A percentile compares a stretch with the other conserved stretches of the same genome.
Conservation (phyloP, 345 rosid species). For the Salix koriyanagi region DNA sequence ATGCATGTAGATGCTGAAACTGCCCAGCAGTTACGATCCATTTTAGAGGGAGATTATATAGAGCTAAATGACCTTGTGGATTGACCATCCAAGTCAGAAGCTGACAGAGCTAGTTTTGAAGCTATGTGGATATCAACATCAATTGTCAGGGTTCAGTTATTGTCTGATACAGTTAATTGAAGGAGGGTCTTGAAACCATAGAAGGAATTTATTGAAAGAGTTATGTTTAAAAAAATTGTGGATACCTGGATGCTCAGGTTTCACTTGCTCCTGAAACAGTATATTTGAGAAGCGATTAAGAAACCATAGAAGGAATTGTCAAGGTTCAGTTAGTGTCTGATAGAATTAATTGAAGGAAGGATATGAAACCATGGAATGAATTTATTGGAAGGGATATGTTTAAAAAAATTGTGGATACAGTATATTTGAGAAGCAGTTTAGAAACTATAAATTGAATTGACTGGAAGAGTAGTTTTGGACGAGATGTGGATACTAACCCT, state of each 20-base stretch:
- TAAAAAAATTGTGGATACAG: not conserved
- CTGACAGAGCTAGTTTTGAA: slow-evolving; percentile 3
- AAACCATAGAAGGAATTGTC: not conserved
- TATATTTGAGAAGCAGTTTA: not conserved
- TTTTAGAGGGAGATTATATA: slow-evolving; percentile 36
- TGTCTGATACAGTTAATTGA: slow-evolving; percentile 2
- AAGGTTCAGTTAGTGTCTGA: not conserved
- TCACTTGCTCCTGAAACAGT: slow-evolving; percentile 3
- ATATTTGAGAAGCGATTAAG: not conserved
- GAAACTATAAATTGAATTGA: not conserved
- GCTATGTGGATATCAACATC: slow-evolving; percentile 7
- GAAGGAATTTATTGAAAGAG: not conserved
- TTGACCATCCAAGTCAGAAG: slow-evolving; percentile 11
- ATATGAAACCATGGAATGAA: not conserved
- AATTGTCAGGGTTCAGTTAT: not conserved
- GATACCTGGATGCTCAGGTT: not conserved
- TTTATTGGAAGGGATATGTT: not conserved
- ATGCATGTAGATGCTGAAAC: slow-evolving; percentile 11
- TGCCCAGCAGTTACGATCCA: slow-evolving; percentile 14
- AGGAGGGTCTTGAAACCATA: not conserved
- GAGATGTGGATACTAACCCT: not conserved
- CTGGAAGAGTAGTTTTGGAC: not conserved
- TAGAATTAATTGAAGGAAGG: not conserved
- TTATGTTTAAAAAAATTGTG: not conserved
- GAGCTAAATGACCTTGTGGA: slow-evolving; percentile 43